Evolutionary conservation across 352 stramenopile species (phyloP).

Genomic region (Phytophthora idaei): DNA sequence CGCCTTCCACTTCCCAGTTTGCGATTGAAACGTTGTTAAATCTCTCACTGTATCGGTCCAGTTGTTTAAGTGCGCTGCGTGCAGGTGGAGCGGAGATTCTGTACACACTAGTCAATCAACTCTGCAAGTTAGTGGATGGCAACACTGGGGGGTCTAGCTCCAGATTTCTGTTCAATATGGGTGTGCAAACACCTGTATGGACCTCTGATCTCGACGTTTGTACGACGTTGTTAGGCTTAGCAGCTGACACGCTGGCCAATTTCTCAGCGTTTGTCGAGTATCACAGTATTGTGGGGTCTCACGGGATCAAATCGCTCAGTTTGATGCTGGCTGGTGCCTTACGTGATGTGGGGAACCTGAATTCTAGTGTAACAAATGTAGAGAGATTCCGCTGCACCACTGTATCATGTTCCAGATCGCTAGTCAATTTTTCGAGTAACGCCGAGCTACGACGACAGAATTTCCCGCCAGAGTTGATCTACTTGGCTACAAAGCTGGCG

Average conservation of each 20-base stretch:
- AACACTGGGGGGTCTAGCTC: constrained; percentile 28
- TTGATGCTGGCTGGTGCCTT: constrained; percentile 53
- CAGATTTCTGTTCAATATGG: constrained; percentile 15
- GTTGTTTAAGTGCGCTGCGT: constrained; percentile 56
- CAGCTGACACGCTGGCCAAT: constrained; percentile 66
- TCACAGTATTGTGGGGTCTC: constrained; percentile 50
- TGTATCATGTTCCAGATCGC: constrained; percentile 55
- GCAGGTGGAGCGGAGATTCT: constrained; percentile 70
- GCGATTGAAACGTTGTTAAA: constrained; percentile 75
- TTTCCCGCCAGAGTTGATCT: constrained; percentile 60
- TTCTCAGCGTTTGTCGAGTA: constrained; percentile 74
- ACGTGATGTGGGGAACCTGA: constrained; percentile 50
- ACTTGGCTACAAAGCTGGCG: constrained; percentile 53
- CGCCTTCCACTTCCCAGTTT: constrained; percentile 52
- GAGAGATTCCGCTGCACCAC: constrained; percentile 52
- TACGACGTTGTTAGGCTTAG: constrained; percentile 50
- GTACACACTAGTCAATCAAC: constrained; percentile 47
- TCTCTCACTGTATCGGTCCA: constrained; percentile 63
- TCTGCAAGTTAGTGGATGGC: constrained; percentile 53
- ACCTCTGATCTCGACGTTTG: constrained; percentile 25
- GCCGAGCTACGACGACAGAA: constrained; percentile 54
- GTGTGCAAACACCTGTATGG: constrained; percentile 15
- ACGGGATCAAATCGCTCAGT: constrained; percentile 58
- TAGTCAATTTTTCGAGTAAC: constrained; percentile 79
- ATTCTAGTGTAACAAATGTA: constrained; percentile 39